A percentile compares a stretch with the other conserved stretches of the same genome.
These are phyloP conservation scores for Bruguiera gymnorhiza DNA, from an alignment of 345 rosid species.

Conservation along the genomic window DNA sequence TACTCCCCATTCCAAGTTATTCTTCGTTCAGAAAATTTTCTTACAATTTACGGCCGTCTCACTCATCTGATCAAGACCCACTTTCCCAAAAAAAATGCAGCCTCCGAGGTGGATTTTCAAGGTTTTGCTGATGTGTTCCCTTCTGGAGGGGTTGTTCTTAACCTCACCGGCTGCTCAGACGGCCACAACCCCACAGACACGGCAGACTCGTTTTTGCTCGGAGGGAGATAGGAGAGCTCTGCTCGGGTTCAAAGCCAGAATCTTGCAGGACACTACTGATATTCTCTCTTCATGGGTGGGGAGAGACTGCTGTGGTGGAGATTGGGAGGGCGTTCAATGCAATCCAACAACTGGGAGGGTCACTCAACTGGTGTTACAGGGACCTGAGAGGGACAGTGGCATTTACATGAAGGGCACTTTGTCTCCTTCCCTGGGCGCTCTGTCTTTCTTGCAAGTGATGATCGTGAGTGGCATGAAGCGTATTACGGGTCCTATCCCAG, in stretches of 20 bases:
- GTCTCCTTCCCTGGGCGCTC: constrained; percentile 59
- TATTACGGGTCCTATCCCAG: constrained; percentile 76
- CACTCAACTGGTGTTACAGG: constrained; percentile 48
- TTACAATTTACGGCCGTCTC: constrained; percentile 3
- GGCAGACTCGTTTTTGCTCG: constrained; percentile 38
- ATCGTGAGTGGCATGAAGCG: constrained; percentile 64
- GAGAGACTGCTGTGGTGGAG: constrained; percentile 70
- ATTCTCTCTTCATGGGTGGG: constrained; percentile 72
- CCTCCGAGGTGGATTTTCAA: constrained; percentile 49
- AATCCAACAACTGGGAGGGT: constrained; percentile 66
- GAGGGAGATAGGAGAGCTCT: constrained; percentile 70
- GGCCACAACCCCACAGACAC: background rate
- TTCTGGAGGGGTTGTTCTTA: constrained; percentile 30
- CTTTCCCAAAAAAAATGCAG: constrained; percentile 55
- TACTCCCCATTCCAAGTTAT: constrained; percentile 28
- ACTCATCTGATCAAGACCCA: constrained; percentile 43
- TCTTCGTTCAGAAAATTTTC: constrained; percentile 11
- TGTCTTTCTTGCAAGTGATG: constrained; percentile 58
- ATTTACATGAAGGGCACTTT: constrained; percentile 75
- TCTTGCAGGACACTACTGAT: constrained; percentile 62
- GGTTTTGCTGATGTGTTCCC: constrained; percentile 37
- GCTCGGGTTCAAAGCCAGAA: constrained; percentile 68
- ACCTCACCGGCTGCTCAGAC: constrained; percentile 27
- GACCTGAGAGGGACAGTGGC: constrained; percentile 39
- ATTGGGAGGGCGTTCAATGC: constrained; percentile 91